Percentiles rank a stretch among this genome's conserved stretches.
These are phyloP conservation scores for Dimargaris xerosporica DNA, from an alignment of 192 early-diverging fungal species.

Conservation along the genomic window DNA sequence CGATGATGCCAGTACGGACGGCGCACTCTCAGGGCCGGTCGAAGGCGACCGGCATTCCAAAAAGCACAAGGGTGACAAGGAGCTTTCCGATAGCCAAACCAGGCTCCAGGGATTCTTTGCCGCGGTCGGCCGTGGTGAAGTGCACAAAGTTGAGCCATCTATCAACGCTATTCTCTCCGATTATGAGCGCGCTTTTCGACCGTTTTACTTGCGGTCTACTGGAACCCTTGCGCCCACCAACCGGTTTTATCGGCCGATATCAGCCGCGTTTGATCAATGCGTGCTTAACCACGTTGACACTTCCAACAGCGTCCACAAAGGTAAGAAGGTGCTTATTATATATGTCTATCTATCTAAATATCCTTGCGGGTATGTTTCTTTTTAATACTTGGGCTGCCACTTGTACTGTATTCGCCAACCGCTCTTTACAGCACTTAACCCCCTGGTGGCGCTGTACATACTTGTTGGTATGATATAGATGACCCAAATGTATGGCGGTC, in stretches of 20 bases:
- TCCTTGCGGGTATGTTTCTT: no score
- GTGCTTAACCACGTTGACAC: constrained; percentile 13
- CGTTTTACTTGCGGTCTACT: constrained; percentile 21
- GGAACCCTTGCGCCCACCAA: constrained; percentile 18
- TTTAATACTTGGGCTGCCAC: no score
- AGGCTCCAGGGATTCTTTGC: constrained; percentile 27
- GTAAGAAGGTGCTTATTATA: no score
- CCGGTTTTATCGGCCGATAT: constrained; percentile 21
- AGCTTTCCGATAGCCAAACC: constrained; percentile 17
- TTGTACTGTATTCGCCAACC: no score
- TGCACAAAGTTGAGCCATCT: not conserved
- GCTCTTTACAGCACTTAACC: no score
- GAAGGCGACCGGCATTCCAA: no score
- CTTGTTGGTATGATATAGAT: not conserved
- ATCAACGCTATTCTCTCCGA: constrained; percentile 11
- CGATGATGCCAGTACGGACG: no score
- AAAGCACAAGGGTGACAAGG: not conserved
- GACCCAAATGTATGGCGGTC: not conserved
- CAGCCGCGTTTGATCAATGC: constrained; percentile 19
- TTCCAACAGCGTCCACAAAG: no score
- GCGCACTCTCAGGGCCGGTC: no score
- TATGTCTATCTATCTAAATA: no score
- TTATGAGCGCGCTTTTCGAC: constrained; percentile 22
- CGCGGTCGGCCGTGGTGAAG: constrained; percentile 10
- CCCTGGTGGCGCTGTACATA: no score